Evolutionary conservation across 441 rosid species (phyloP).

Genomic region (Pelargonium myrrhifolium): DNA sequence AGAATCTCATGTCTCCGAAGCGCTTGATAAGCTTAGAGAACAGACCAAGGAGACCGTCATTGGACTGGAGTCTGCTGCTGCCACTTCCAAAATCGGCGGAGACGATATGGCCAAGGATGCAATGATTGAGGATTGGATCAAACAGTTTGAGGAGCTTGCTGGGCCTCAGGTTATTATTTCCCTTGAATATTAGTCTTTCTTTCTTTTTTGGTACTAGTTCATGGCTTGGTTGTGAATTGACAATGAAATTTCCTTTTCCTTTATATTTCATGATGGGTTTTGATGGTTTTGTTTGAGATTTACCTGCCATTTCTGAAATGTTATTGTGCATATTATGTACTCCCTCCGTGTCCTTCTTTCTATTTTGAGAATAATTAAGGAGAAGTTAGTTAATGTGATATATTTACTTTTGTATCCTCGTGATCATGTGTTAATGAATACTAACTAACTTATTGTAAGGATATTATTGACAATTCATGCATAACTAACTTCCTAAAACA

Average conservation of each 20-base stretch:
- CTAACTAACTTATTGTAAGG: no score
- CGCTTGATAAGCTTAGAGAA: conserved; percentile 78
- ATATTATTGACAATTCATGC: no score
- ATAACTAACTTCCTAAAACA: no score
- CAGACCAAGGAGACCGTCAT: conserved; percentile 81
- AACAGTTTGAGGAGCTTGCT: conserved; percentile 84
- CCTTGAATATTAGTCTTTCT: background rate
- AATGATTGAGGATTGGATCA: conserved; percentile 82
- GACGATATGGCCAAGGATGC: conserved; percentile 52
- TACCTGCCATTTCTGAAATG: background rate
- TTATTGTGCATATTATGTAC: no score
- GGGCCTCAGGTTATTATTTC: conserved; percentile 53
- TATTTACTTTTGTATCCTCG: no score
- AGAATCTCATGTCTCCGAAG: conserved; percentile 66
- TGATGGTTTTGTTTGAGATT: background rate
- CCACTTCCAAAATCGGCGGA: conserved; percentile 28
- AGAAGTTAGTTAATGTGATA: no score
- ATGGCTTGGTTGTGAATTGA: background rate
- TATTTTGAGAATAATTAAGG: no score
- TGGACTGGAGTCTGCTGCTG: conserved; percentile 59
- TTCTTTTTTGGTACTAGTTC: background rate
- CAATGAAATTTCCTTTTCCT: background rate
- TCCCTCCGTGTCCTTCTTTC: no score
- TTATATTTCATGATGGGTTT: background rate
- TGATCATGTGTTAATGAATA: no score